Conservation (phyloP, 345 rosid species). For the Nasturtium officinale region DNA sequence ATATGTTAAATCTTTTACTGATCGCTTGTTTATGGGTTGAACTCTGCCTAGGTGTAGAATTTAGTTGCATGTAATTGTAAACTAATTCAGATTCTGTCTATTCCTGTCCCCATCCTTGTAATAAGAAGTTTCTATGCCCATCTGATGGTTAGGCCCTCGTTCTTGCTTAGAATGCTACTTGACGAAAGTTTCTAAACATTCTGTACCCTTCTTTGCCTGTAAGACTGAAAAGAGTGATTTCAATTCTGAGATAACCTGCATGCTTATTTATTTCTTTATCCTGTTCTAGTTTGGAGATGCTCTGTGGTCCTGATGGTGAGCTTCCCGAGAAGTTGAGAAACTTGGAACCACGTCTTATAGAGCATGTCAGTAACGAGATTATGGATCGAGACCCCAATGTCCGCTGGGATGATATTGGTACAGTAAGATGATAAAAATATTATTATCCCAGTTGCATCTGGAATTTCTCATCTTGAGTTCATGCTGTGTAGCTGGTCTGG, state of each 20-base stretch:
- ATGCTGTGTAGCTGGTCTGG: conserved; percentile 81
- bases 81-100: conserved; percentile 10
- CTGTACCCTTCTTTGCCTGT: conserved; percentile 1
- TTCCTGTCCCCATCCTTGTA: not conserved
- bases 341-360: conserved; percentile 94
- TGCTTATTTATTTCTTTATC: not conserved
- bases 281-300: conserved; percentile 75
- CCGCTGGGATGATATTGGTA: conserved; percentile 98
- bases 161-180: conserved; percentile 9
- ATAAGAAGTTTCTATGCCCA: not conserved
- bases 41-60: not conserved
- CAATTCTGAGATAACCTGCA: conserved; percentile 3
- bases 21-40: conserved; percentile 19
- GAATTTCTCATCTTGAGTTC: conserved; percentile 37
- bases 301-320: conserved; percentile 97
- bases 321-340: conserved; percentile 94
- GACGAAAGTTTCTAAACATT: not conserved
- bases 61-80: conserved; percentile 13
- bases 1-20: conserved; percentile 6
- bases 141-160: conserved; percentile 7
- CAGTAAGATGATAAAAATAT: conserved; percentile 28
- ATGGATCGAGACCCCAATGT: conserved; percentile 97
- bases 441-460: conserved; percentile 16
- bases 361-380: conserved; percentile 95
- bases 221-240: conserved; percentile 6